Conservation (phyloP, 768 basidiomycete genomes). For the Lactarius psammicola region DNA sequence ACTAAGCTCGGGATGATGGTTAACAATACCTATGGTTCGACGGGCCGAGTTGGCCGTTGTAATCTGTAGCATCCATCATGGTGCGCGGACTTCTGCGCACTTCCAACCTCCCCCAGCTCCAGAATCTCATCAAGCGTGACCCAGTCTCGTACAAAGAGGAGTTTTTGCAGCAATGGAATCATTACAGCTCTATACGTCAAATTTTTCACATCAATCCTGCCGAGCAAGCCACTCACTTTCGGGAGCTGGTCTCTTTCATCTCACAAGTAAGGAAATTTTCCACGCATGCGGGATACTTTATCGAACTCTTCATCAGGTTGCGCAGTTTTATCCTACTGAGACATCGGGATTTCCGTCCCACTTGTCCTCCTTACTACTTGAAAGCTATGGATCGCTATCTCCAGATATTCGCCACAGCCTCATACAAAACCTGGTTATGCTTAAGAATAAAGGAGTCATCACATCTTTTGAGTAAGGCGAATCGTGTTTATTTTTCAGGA, state of each 20-base stretch:
- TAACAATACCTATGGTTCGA: no score
- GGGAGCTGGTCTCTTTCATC: conserved; percentile 88
- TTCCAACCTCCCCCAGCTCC: conserved; percentile 81
- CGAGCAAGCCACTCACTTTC: conserved; percentile 81
- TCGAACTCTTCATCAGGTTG: conserved; percentile 49
- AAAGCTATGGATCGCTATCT: conserved; percentile 69
- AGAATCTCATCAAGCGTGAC: conserved; percentile 96
- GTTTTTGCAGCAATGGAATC: conserved; percentile 94
- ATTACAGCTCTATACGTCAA: conserved; percentile 83
- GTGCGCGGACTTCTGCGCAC: conserved; percentile 68
- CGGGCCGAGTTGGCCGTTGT: not conserved
- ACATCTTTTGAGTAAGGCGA: conserved; percentile 81
- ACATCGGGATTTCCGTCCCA: conserved; percentile 84
- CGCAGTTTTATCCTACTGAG: conserved; percentile 90
- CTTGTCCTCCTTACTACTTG: conserved; percentile 72
- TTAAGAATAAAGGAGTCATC: conserved; percentile 91
- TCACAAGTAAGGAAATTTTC: conserved; percentile 58
- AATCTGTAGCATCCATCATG: not conserved
- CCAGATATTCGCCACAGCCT: conserved; percentile 83
- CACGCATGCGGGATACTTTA: not conserved
- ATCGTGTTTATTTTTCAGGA: not conserved
- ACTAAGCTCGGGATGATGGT: no score
- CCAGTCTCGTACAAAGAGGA: conserved; percentile 90
- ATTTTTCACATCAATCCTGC: conserved; percentile 81
- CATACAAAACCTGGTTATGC: conserved; percentile 88